Evolutionary conservation across 179 eudicot genomes (phyloP), one percentile per base, ranked within the genome.

Genomic region (Patellifolia procumbens): DNA sequence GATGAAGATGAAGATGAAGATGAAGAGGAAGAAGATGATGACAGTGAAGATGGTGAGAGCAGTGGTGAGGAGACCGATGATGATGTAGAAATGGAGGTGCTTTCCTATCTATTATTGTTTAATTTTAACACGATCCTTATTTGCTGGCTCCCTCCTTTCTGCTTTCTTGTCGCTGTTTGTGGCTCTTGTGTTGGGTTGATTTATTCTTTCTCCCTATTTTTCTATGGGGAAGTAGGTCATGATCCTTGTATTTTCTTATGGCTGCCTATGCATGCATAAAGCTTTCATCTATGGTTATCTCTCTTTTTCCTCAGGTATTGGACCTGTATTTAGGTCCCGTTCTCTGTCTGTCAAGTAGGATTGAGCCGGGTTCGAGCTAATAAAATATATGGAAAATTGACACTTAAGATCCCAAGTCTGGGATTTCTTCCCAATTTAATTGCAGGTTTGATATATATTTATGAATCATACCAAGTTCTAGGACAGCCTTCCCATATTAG

Each of bases 1-100:
- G 89, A 89, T 66, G 99, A 94, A 78, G 98, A 92, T 49, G 93
- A 87, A 7, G 97, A 91, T 7, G 93, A 91, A 1, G 93, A 92
- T 29, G 95, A 91, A 65, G 87, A 85, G 13, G 86, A 85, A 1
- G 87, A 87, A 32, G 81, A 83, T 72, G 80, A 68, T 59, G 89
- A 89, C 12, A 73, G 83, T 60, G 91, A 90, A 52, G 81, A 77
- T 26, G 82, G 70, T 32, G 86, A 77, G 46, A 79, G 82, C 53
- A 84, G 75, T n/a, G 76, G 69, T 52, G 87, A 89, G 26, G 91
- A 86, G 69, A 74, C 80, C 0, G 91, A 88, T 37, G 89, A 69
- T 53, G 82, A 81, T 35, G 79, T 76, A 49, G 84, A 76, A 39
- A 70, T 80, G 81, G 92, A 87, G 88, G 96, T 91, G 49, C 69